phyloP scores from a whole-genome alignment of 106 monocot species.

The Phalaenopsis equestris region DNA sequence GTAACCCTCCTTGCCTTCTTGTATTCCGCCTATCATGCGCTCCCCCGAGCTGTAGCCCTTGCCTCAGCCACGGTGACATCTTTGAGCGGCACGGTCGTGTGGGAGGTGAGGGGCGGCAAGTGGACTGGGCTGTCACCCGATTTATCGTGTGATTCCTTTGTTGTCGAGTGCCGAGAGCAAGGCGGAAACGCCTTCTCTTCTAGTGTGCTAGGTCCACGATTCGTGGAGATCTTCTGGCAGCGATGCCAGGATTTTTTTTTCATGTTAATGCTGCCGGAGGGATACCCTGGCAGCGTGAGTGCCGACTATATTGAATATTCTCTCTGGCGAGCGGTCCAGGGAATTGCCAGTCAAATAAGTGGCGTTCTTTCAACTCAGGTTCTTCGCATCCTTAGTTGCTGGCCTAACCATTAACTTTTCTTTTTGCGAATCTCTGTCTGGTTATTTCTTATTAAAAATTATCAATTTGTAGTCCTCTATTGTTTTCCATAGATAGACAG shows the following conservation, averaged over 20 bases:
- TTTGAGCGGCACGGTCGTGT: conserved; percentile 14
- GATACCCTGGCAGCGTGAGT: conserved; percentile 80
- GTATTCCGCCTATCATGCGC: background rate
- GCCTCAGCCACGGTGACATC: conserved; percentile 8
- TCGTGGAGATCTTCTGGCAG: conserved; percentile 19
- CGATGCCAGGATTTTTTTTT: conserved; percentile 24
- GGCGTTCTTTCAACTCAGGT: conserved; percentile 97
- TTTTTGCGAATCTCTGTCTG: background rate
- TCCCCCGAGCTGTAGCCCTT: conserved; percentile 8
- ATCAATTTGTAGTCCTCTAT: background rate
- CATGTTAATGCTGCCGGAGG: conserved; percentile 70
- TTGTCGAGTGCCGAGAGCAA: conserved; percentile 1
- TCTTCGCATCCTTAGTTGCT: background rate
- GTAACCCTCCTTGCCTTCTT: conserved; percentile 2
- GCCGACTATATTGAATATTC: conserved; percentile 82
- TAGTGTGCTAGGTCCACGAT: background rate
- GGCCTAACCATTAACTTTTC: too few relatives aligned
- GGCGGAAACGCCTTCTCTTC: background rate
- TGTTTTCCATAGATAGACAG: background rate
- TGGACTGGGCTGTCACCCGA: conserved; percentile 41
- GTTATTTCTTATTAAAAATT: background rate
- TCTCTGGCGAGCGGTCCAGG: conserved; percentile 85
- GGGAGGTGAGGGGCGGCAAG: conserved; percentile 74
- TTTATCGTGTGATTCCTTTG: conserved; percentile 21
- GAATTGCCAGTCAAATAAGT: conserved; percentile 86